A percentile compares a stretch with the other conserved stretches of the same genome.
Conservation (phyloP, 2,329 filamentous ascomycete species). For the Mycogone perniciosa region DNA sequence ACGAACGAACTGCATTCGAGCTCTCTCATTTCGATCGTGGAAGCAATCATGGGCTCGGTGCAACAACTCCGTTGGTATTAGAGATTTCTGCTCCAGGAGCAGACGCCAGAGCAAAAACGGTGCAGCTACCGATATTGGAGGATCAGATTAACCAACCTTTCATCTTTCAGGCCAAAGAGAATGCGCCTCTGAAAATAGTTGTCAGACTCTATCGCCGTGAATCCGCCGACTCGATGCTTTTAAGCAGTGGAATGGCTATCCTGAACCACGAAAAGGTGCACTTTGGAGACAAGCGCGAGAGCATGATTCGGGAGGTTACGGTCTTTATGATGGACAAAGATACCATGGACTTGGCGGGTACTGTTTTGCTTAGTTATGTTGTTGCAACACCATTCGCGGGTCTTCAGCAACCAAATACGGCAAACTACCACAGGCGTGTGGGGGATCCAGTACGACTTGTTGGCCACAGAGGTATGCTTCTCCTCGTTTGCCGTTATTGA, state of each 20-base stretch:
- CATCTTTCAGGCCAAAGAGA: no score
- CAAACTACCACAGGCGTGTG: neutral
- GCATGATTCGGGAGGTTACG: slow-evolving; percentile 26
- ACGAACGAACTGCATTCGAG: neutral
- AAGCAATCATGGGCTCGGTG: no score
- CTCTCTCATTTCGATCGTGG: neutral
- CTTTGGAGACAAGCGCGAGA: slow-evolving; percentile 25
- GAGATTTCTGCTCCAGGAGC: neutral
- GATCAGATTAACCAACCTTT: no score
- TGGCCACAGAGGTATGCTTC: slow-evolving; percentile 27
- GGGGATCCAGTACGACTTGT: slow-evolving; percentile 18
- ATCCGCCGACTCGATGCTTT: neutral
- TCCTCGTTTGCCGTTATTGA: neutral
- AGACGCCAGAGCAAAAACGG: neutral
- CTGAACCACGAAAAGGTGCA: slow-evolving; percentile 18
- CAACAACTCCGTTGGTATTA: neutral
- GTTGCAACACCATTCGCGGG: slow-evolving; percentile 21
- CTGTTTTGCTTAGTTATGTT: slow-evolving; percentile 28
- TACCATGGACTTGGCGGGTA: slow-evolving; percentile 24
- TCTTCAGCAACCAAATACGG: neutral
- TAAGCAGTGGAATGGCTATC: slow-evolving; percentile 24
- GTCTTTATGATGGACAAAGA: slow-evolving; percentile 27
- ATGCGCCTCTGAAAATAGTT: slow-evolving; percentile 11
- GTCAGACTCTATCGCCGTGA: slow-evolving; percentile 18
- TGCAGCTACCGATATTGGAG: neutral